phyloP scores from a whole-genome alignment of 2,329 filamentous ascomycete genomes.

The Cercospora zeae-maydis region DNA sequence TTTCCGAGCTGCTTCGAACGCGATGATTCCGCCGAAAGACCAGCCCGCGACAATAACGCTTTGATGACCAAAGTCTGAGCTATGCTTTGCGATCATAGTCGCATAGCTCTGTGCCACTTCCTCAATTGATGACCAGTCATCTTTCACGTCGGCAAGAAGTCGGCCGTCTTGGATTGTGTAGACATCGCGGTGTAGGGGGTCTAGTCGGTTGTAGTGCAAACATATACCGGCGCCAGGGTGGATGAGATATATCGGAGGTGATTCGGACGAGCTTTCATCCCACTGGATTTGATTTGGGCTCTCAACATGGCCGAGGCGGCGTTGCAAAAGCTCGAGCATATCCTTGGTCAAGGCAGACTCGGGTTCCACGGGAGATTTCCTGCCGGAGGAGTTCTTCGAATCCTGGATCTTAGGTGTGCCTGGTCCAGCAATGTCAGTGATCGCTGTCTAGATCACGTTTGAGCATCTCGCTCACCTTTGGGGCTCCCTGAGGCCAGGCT shows the following conservation, averaged over 20 bases:
- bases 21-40: conserved; percentile 14
- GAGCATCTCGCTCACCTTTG: background rate
- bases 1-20: conserved; percentile 10
- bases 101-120: conserved; percentile 6
- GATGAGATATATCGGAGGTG: conserved; percentile 8
- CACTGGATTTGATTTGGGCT: conserved; percentile 9
- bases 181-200: background rate
- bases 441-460: background rate
- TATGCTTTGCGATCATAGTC: conserved; percentile 1
- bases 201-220: conserved; percentile 8
- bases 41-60: conserved; percentile 8
- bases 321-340: conserved; percentile 7
- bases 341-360: background rate
- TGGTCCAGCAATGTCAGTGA: background rate
- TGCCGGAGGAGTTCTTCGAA: background rate
- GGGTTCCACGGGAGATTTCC: background rate
- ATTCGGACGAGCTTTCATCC: background rate
- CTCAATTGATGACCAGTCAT: conserved; percentile 12
- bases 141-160: conserved; percentile 2
- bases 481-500: background rate
- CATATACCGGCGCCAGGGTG: conserved; percentile 10
- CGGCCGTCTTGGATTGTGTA: conserved; percentile 9
- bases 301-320: background rate
- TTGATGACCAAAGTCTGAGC: background rate
- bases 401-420: background rate